A percentile compares a stretch with the other conserved stretches of the same genome.
These are phyloP conservation scores for Papilionanthe hybrid DNA, from an alignment of 116 monocot species.

Conservation along the genomic window DNA sequence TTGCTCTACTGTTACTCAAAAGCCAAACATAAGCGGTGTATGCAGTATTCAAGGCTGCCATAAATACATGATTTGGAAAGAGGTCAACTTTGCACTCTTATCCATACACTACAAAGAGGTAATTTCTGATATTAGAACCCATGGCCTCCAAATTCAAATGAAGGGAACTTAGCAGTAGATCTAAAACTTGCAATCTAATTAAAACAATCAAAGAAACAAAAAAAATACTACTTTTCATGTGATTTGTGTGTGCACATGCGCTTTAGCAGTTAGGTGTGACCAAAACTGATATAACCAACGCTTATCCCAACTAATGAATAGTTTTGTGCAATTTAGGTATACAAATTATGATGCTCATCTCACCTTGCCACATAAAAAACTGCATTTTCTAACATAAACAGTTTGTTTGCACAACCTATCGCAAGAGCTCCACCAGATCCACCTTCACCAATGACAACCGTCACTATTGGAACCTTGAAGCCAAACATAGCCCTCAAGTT, in stretches of 20 bases:
- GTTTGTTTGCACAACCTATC: constrained; percentile 85
- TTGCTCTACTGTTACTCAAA: neutral
- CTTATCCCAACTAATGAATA: neutral
- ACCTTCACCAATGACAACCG: constrained; percentile 94
- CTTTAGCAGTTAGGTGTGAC: neutral
- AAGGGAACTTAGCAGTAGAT: neutral
- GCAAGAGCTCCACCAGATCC: constrained; percentile 98
- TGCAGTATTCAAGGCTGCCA: neutral
- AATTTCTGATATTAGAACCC: neutral
- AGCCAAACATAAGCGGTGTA: neutral
- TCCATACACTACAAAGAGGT: neutral
- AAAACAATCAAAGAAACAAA: neutral
- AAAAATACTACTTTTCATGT: neutral
- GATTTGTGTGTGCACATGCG: neutral
- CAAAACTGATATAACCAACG: constrained; percentile 1
- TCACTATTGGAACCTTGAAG: constrained; percentile 73
- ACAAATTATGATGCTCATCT: neutral
- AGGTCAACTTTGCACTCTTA: neutral
- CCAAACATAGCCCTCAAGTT: constrained; percentile 88
- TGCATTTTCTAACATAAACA: constrained; percentile 83
- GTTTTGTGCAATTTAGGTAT: neutral
- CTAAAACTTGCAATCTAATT: neutral
- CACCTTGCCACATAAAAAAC: constrained; percentile 96
- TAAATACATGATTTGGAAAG: neutral
- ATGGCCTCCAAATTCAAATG: neutral